phyloP scores from a whole-genome alignment of 495 filamentous ascomycete genomes.

The Penicillium cosmopolitanum region DNA sequence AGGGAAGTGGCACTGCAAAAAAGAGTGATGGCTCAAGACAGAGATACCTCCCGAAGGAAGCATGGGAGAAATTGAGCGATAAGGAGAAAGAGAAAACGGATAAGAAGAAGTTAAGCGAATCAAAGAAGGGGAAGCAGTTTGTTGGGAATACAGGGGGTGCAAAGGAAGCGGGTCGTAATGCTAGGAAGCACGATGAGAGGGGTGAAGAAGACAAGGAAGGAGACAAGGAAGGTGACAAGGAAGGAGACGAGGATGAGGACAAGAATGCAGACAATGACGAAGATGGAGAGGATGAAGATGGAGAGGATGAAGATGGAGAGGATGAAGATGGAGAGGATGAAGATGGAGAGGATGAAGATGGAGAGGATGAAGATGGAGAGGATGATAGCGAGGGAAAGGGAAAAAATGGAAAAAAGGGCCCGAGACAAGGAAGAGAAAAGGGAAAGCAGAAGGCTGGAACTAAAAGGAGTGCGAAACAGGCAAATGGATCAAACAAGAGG shows the following conservation, averaged over 20 bases:
- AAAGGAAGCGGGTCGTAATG: conserved; percentile 39
- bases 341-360: not conserved
- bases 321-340: not conserved
- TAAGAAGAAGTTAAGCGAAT: conserved; percentile 44
- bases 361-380: not conserved
- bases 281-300: not conserved
- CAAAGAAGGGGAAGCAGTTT: conserved; percentile 49
- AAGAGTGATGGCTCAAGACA: conserved; percentile 48
- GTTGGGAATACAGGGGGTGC: conserved; percentile 47
- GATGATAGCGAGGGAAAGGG: not conserved
- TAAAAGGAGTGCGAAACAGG: not conserved
- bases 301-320: not conserved
- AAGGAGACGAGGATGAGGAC: not conserved
- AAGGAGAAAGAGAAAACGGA: conserved; percentile 49
- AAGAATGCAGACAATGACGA: not conserved
- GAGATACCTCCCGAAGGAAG: conserved; percentile 52
- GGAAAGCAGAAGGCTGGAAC: not conserved
- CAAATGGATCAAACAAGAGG: not conserved
- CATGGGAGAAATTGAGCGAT: conserved; percentile 52
- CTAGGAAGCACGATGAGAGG: conserved; percentile 6
- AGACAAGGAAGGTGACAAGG: conserved; percentile 2
- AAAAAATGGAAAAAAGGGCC: not conserved
- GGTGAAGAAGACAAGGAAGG: not conserved
- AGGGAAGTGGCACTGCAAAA: conserved; percentile 48
- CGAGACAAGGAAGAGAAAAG: not conserved